Evolutionary conservation across 176 grass and related monocot genomes (phyloP).

Genomic region (Carex littledalei): DNA sequence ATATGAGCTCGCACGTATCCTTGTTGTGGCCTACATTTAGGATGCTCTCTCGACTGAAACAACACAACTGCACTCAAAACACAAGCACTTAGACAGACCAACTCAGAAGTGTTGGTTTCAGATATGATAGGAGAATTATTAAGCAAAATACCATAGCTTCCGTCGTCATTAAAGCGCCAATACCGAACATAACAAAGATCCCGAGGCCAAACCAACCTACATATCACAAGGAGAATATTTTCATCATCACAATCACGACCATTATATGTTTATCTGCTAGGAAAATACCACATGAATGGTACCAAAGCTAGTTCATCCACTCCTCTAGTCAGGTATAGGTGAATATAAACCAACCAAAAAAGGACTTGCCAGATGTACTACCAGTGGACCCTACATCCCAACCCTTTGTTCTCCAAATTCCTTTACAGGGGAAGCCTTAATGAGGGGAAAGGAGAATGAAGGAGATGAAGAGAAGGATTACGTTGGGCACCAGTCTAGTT

Average conservation of each 20-base stretch:
- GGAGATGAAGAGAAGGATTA: slow-evolving; percentile 28
- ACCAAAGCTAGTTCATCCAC: neutral
- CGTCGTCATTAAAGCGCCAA: slow-evolving; percentile 95
- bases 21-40: slow-evolving; percentile 58
- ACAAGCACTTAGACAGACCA: slow-evolving; percentile 19
- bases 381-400: neutral
- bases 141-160: slow-evolving; percentile 73
- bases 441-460: neutral
- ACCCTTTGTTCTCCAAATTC: neutral
- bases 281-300: slow-evolving; percentile 3
- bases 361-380: neutral
- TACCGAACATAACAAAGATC: slow-evolving; percentile 97
- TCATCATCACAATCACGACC: neutral
- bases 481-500: slow-evolving; percentile 82
- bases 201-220: slow-evolving; percentile 83
- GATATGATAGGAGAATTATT: neutral
- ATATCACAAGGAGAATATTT: slow-evolving; percentile 1
- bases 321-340: neutral
- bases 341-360: neutral
- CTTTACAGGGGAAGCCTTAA: neutral
- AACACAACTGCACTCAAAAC: slow-evolving; percentile 62
- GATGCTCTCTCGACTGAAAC: slow-evolving; percentile 80
- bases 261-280: neutral
- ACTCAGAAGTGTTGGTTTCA: neutral
- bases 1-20: slow-evolving; percentile 88